Evolutionary conservation across 495 filamentous ascomycete species (phyloP).

Genomic region (Annulohypoxylon stygium): DNA sequence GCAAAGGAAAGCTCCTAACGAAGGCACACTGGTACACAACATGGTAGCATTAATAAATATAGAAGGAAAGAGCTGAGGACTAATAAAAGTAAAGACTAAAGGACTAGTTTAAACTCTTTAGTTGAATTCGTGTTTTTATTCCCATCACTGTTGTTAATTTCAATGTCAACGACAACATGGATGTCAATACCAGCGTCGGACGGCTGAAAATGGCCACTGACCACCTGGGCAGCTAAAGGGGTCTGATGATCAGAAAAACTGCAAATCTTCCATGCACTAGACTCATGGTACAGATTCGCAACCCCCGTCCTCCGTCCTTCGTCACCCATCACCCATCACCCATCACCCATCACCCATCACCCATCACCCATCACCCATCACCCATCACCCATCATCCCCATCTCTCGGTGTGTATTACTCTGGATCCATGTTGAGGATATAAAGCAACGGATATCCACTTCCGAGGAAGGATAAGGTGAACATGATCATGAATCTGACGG

Average conservation of each 20-base stretch:
- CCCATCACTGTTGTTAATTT: neutral
- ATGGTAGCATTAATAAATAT: neutral
- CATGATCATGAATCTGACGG: neutral
- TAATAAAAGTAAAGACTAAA: neutral
- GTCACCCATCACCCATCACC: neutral
- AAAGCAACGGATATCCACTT: no score
- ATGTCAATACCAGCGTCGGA: neutral
- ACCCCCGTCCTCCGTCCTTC: neutral
- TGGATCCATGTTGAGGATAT: no score
- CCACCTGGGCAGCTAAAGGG: neutral
- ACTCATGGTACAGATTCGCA: slow-evolving; percentile 5
- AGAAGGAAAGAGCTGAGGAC: slow-evolving; percentile 2
- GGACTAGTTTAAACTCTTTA: neutral
- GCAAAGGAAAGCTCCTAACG: slow-evolving; percentile 11
- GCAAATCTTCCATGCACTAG: slow-evolving; percentile 15
- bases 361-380: neutral
- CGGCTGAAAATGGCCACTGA: neutral
- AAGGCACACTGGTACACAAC: neutral
- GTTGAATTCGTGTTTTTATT: neutral
- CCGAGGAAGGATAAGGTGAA: neutral
- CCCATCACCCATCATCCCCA: neutral
- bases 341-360: neutral
- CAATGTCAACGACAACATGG: neutral
- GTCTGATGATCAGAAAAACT: slow-evolving; percentile 23
- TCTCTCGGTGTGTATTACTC: no score